Conservation (phyloP, 1,284 basidiomycete genomes). For the Quambalaria eucalypti region DNA sequence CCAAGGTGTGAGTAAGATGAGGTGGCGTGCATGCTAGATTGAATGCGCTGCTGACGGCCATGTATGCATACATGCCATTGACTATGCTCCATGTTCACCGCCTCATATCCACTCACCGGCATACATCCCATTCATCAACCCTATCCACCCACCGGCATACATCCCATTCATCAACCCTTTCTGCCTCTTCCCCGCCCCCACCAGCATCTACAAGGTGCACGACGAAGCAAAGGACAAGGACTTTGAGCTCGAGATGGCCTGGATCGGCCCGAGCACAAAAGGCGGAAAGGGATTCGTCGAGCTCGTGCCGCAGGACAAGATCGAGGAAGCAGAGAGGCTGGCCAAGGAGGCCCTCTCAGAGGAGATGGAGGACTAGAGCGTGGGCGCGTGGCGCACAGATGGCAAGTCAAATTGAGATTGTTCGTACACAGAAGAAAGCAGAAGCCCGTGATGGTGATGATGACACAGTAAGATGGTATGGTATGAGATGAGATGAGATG, state of each 20-base stretch:
- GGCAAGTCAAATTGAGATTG: no score
- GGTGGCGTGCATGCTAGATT: neutral
- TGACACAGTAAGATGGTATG: no score
- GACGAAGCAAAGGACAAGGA: constrained; percentile 96
- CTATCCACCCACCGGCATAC: no score
- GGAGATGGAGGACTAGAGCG: constrained; percentile 63
- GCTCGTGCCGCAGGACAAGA: neutral
- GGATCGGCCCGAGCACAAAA: constrained; percentile 81
- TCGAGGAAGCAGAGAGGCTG: constrained; percentile 70
- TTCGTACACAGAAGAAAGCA: no score
- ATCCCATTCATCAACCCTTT: no score
- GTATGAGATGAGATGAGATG: no score
- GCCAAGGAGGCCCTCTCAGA: constrained; percentile 80
- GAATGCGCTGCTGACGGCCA: neutral
- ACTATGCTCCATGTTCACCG: no score
- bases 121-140: no score
- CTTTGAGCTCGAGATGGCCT: constrained; percentile 95
- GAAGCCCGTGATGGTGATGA: no score
- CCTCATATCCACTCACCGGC: no score
- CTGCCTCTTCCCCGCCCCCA: no score
- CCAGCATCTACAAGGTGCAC: constrained; percentile 90
- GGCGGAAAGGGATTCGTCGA: constrained; percentile 49
- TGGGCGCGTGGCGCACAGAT: no score
- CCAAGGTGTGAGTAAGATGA: constrained; percentile 38
- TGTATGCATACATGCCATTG: neutral